These are phyloP conservation scores for Sporothrix pallida DNA, from an alignment of 2,329 filamentous ascomycete genomes.

Conservation along the genomic window DNA sequence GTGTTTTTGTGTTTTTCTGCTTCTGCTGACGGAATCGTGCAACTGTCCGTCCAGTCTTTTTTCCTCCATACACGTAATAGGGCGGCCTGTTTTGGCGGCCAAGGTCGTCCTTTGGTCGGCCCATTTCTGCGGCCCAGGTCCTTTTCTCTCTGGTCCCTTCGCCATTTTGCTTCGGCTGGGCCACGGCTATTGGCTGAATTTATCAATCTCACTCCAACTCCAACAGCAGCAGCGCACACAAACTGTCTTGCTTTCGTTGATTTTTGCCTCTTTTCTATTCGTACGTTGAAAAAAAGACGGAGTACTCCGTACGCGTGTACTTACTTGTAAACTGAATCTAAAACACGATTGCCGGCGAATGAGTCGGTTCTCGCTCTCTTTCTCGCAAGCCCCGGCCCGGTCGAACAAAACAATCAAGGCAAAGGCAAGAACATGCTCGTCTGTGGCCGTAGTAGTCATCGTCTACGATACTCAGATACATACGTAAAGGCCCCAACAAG, in stretches of 20 bases:
- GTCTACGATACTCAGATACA: neutral
- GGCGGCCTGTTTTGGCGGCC: neutral
- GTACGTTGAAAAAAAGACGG: neutral
- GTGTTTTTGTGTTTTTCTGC: neutral
- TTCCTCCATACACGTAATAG: neutral
- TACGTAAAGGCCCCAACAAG: neutral
- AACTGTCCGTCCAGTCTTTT: neutral
- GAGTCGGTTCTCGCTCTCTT: neutral
- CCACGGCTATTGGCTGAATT: neutral
- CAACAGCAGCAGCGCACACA: neutral
- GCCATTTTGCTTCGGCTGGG: neutral
- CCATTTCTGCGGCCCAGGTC: conserved; percentile 19
- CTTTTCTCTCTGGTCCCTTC: too few relatives aligned
- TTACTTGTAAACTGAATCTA: neutral
- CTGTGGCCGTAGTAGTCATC: neutral
- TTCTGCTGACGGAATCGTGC: conserved; percentile 14
- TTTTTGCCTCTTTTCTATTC: neutral
- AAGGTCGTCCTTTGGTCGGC: neutral
- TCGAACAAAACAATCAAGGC: neutral
- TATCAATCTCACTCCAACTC: neutral
- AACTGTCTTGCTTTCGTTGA: conserved; percentile 6
- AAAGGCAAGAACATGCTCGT: neutral
- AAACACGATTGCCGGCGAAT: neutral
- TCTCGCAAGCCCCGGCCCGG: neutral
- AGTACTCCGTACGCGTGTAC: neutral